Percentiles rank a stretch among this genome's conserved stretches.
phyloP scores from a whole-genome alignment of 1,284 basidiomycete genomes.

The Naganishia sp. region DNA sequence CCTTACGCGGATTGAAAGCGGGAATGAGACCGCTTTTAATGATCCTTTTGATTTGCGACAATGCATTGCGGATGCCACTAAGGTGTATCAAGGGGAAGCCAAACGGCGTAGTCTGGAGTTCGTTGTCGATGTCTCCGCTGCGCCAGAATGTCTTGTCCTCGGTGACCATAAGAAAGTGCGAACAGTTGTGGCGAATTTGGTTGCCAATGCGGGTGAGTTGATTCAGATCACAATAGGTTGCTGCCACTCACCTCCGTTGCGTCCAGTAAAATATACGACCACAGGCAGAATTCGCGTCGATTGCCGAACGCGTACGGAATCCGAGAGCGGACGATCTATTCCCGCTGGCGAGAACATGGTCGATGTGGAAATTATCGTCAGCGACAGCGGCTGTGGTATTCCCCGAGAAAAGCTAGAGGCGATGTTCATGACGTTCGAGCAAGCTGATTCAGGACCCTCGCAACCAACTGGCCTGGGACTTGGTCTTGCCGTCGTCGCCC shows the following conservation, averaged over 20 bases:
- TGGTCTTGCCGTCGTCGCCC: conserved; percentile 75
- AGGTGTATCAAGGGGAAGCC: conserved; percentile 65
- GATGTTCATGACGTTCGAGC: conserved; percentile 84
- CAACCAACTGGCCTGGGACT: conserved; percentile 61
- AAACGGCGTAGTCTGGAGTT: conserved; percentile 68
- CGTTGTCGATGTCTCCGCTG: conserved; percentile 60
- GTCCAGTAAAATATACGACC: conserved; percentile 71
- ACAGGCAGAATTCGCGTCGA: conserved; percentile 67
- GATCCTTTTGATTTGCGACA: conserved; percentile 75
- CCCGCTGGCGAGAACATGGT: conserved; percentile 42
- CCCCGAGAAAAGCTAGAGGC: conserved; percentile 69
- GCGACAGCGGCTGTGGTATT: conserved; percentile 78
- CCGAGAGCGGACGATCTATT: conserved; percentile 29
- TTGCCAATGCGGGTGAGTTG: conserved; percentile 72
- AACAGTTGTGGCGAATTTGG: conserved; percentile 78
- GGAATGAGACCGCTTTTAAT: conserved; percentile 75
- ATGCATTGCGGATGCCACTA: conserved; percentile 70
- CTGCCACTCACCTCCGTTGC: not conserved
- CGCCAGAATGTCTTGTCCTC: conserved; percentile 63
- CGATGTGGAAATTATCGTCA: conserved; percentile 71
- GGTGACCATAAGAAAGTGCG: conserved; percentile 74
- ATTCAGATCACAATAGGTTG: no score
- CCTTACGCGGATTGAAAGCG: conserved; percentile 76
- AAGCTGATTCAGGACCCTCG: conserved; percentile 63
- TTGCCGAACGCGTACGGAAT: conserved; percentile 56